Evolutionary conservation across 2,329 filamentous ascomycete species (phyloP).

Genomic region (Botrytis fabae): DNA sequence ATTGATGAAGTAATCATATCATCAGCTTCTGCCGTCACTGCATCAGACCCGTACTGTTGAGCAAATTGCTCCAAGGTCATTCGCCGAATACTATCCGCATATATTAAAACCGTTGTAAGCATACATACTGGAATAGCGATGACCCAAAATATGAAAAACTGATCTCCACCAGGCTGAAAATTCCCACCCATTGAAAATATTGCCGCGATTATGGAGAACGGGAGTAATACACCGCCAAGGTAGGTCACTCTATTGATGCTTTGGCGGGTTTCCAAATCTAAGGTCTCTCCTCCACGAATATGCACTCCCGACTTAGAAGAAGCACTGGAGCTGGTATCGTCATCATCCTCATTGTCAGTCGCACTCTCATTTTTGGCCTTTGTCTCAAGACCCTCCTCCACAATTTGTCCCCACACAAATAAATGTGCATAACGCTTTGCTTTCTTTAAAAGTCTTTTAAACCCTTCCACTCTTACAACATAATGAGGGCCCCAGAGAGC

Average conservation of each 20-base stretch:
- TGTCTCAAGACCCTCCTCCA: not conserved
- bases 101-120: conserved; percentile 17
- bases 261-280: conserved; percentile 16
- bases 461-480: not conserved
- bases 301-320: not conserved
- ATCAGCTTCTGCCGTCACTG: not conserved
- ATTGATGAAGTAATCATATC: not conserved
- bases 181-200: conserved; percentile 12
- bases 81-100: conserved; percentile 21
- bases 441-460: not conserved
- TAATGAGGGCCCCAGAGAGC: not conserved
- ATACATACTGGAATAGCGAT: conserved; percentile 16
- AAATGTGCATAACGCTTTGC: not conserved
- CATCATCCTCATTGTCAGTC: not conserved
- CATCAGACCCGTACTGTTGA: not conserved
- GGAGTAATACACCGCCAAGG: conserved; percentile 12
- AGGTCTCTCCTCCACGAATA: not conserved
- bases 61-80: conserved; percentile 16
- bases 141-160: conserved; percentile 19
- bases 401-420: not conserved
- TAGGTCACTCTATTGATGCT: conserved; percentile 19
- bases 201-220: conserved; percentile 15
- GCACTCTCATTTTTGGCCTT: not conserved
- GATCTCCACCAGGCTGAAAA: conserved; percentile 10
- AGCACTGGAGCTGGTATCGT: not conserved